These are phyloP conservation scores for Zalaria sp. DNA, from an alignment of 2,329 filamentous ascomycete genomes.

Conservation along the genomic window DNA sequence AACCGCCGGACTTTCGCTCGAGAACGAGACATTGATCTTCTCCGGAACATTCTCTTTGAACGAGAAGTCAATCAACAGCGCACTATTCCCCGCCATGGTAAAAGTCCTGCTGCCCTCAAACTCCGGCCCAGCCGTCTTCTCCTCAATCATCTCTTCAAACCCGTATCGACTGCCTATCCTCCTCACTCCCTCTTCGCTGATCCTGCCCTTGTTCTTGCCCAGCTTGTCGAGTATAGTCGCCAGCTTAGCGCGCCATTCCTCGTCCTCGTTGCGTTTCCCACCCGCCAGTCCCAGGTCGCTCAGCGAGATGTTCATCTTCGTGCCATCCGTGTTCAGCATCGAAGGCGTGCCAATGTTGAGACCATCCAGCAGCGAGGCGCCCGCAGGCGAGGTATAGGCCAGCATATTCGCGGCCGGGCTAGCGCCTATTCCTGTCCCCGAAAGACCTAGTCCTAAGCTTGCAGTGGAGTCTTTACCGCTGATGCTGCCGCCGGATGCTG, in stretches of 20 bases:
- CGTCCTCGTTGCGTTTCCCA: conserved; percentile 32
- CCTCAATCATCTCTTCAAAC: conserved; percentile 32
- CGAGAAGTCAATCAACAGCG: conserved; percentile 19
- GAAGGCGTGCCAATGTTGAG: conserved; percentile 18
- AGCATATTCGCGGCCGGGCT: conserved; percentile 14
- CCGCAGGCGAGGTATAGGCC: conserved; percentile 26
- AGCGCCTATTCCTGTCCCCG: conserved; percentile 14
- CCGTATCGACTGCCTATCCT: conserved; percentile 53
- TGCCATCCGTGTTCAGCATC: conserved; percentile 5
- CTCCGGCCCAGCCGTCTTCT: conserved; percentile 9
- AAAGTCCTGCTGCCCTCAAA: conserved; percentile 19
- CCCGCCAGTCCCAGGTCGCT: conserved; percentile 28
- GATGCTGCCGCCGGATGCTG: conserved; percentile 6
- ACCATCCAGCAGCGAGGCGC: conserved; percentile 20
- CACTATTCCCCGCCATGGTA: conserved; percentile 19
- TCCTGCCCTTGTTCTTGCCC: conserved; percentile 37
- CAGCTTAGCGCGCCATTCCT: conserved; percentile 36
- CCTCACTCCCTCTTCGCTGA: conserved; percentile 64
- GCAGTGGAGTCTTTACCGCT: neutral
- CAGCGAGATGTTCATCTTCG: conserved; percentile 26
- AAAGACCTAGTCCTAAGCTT: conserved; percentile 8
- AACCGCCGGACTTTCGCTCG: conserved; percentile 43
- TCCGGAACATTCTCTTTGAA: conserved; percentile 21
- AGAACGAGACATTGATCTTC: conserved; percentile 49
- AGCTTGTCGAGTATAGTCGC: conserved; percentile 40